Percentiles rank a stretch among this genome's conserved stretches.
Evolutionary conservation across 495 filamentous ascomycete species (phyloP).

Genomic region (Aspergillus incahuasiensis): DNA sequence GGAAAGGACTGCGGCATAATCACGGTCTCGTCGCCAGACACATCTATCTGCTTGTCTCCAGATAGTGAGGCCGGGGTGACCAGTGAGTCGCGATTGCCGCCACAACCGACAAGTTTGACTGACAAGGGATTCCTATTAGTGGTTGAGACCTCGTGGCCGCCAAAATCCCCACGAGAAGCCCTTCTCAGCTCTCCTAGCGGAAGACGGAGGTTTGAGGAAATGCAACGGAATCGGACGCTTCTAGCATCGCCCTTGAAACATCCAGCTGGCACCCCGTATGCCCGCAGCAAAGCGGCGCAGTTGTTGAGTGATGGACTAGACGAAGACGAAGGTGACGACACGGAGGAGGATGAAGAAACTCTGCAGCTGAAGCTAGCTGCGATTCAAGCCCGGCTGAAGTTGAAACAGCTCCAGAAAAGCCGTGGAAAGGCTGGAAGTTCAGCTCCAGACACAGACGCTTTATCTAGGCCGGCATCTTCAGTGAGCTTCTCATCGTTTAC

Average conservation of each 20-base stretch:
- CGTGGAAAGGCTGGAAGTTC: conserved; percentile 33
- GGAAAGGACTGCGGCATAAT: background rate
- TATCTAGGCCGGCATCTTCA: conserved; percentile 22
- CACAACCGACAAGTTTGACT: background rate
- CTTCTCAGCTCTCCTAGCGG: conserved; percentile 78
- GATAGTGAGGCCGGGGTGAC: conserved; percentile 8
- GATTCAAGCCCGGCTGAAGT: conserved; percentile 80
- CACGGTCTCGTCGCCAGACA: background rate
- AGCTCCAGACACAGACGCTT: conserved; percentile 20
- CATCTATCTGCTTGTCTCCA: background rate
- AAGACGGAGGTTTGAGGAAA: conserved; percentile 62
- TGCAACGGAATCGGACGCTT: conserved; percentile 57
- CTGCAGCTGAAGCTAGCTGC: conserved; percentile 75
- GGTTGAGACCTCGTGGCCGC: conserved; percentile 71
- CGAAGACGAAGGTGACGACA: conserved; percentile 35
- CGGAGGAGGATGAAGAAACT: conserved; percentile 85
- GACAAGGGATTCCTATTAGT: conserved; percentile 22
- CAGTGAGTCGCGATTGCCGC: conserved; percentile 17
- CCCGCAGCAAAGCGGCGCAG: conserved; percentile 30
- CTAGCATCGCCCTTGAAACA: conserved; percentile 61
- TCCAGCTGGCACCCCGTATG: conserved; percentile 37
- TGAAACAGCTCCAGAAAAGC: conserved; percentile 76
- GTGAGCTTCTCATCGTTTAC: conserved; percentile 21
- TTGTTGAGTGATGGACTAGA: conserved; percentile 36
- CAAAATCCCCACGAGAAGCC: conserved; percentile 78